Evolutionary conservation across 2,329 filamentous ascomycete species (phyloP).

Genomic region (Penicillium verrucosum): DNA sequence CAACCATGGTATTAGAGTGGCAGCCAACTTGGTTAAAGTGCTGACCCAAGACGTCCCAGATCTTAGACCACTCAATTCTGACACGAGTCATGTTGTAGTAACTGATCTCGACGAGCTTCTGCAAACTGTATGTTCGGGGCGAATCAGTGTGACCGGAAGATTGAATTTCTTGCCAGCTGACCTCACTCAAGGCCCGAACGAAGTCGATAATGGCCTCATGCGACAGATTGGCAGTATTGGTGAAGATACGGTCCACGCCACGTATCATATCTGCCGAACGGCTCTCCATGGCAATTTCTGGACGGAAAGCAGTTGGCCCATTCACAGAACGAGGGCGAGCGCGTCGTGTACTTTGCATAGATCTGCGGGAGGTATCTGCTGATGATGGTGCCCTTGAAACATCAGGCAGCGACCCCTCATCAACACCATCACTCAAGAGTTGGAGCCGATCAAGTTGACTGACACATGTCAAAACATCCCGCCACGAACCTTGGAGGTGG

Average conservation of each 20-base stretch:
- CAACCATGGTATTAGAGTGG: constrained; percentile 91
- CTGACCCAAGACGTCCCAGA: constrained; percentile 95
- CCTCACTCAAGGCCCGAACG: constrained; percentile 84
- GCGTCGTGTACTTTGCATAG: constrained; percentile 56
- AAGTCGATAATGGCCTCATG: constrained; percentile 96
- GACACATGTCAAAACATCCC: constrained; percentile 90
- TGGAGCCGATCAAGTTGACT: constrained; percentile 95
- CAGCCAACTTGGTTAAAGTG: constrained; percentile 98
- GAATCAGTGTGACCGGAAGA: constrained; percentile 95
- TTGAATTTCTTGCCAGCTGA: constrained; percentile 99
- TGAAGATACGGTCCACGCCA: constrained; percentile 92
- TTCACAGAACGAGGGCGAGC: constrained; percentile 47
- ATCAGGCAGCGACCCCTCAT: constrained; percentile 88
- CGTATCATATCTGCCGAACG: constrained; percentile 90
- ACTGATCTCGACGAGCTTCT: constrained; percentile 97
- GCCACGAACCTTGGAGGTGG: constrained; percentile 83
- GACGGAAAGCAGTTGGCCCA: constrained; percentile 57
- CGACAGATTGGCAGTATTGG: constrained; percentile 87
- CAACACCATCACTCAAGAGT: constrained; percentile 88
- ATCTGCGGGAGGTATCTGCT: constrained; percentile 60
- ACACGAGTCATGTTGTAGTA: constrained; percentile 99
- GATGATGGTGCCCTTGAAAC: constrained; percentile 74
- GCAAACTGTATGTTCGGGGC: constrained; percentile 91
- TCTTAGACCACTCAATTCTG: constrained; percentile 95
- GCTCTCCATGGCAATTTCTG: constrained; percentile 86